Percentiles rank a stretch among this genome's conserved stretches.
Evolutionary conservation across 495 filamentous ascomycete genomes (phyloP).

Genomic region (Penicillium angulare): DNA sequence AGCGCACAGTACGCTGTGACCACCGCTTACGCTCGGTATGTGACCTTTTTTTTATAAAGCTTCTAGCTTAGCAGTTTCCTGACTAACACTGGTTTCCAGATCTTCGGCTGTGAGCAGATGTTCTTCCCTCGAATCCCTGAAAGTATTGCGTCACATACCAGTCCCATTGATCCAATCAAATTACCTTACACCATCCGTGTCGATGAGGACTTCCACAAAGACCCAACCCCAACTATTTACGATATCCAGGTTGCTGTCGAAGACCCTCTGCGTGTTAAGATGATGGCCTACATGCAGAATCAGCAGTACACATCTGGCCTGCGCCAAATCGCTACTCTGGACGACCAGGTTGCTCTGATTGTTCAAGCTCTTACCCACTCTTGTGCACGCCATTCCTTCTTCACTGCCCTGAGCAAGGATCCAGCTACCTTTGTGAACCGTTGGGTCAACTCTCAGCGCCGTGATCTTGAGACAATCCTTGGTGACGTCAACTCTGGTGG

Average conservation of each 20-base stretch:
- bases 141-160: constrained; percentile 67
- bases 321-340: constrained; percentile 66
- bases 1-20: constrained; percentile 87
- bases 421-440: constrained; percentile 76
- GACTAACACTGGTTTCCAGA: constrained; percentile 41
- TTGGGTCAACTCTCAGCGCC: constrained; percentile 84
- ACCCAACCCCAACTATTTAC: constrained; percentile 70
- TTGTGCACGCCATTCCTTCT: constrained; percentile 84
- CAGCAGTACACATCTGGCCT: constrained; percentile 56
- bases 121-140: constrained; percentile 89
- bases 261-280: constrained; percentile 71
- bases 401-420: constrained; percentile 70
- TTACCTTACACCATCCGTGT: constrained; percentile 92
- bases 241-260: constrained; percentile 84
- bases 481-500: constrained; percentile 76
- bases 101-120: constrained; percentile 75
- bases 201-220: constrained; percentile 75
- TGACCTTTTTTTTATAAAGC: background rate
- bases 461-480: constrained; percentile 85
- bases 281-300: constrained; percentile 56
- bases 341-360: constrained; percentile 79
- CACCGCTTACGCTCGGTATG: constrained; percentile 71
- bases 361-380: constrained; percentile 74
- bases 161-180: constrained; percentile 75
- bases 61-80: background rate